phyloP scores from a whole-genome alignment of 1,284 basidiomycete species.

The Schizophyllum amplum region DNA sequence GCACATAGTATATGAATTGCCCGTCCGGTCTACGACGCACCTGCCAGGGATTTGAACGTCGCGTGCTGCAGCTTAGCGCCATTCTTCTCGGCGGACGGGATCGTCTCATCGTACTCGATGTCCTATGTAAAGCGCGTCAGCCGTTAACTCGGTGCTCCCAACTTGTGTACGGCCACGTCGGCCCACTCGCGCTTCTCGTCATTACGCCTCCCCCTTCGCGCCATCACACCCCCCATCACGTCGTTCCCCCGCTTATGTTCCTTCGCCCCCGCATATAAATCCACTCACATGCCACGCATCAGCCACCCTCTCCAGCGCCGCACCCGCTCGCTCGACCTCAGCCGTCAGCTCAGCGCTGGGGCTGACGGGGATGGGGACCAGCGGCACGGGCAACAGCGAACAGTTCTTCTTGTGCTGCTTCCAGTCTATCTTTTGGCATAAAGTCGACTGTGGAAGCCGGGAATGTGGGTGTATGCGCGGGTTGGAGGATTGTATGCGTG shows the following conservation, averaged over 20 bases:
- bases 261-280: too few relatives aligned
- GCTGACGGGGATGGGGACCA: background rate
- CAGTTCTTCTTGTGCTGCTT: conserved; percentile 10
- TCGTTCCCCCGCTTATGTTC: too few relatives aligned
- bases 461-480: background rate
- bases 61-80: background rate
- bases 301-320: background rate
- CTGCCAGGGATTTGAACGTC: background rate
- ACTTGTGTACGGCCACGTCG: too few relatives aligned
- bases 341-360: background rate
- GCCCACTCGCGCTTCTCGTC: too few relatives aligned
- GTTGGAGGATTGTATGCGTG: background rate
- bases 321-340: background rate
- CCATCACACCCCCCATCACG: too few relatives aligned
- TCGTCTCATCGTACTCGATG: background rate
- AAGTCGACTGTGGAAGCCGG: conserved; percentile 3
- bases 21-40: background rate
- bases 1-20: background rate
- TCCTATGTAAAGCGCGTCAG: background rate
- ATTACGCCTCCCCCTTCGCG: too few relatives aligned
- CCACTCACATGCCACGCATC: background rate
- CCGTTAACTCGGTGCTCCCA: too few relatives aligned
- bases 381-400: conserved; percentile 5
- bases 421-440: conserved; percentile 10
- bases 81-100: background rate